phyloP scores from a whole-genome alignment of 2,329 filamentous ascomycete species.

The Aphanoascus verrucosus region DNA sequence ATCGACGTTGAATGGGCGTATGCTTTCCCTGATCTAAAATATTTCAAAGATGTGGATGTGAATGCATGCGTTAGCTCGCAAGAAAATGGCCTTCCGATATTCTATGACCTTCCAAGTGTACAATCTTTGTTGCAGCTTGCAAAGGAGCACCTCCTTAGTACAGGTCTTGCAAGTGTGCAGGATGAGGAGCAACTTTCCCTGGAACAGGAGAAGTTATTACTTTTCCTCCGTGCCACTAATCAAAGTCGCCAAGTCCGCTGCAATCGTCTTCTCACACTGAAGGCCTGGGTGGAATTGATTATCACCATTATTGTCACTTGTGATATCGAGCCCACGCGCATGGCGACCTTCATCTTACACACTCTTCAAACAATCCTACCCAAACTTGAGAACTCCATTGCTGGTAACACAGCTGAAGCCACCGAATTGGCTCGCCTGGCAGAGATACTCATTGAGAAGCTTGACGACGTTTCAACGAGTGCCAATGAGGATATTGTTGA shows the following conservation, averaged over 20 bases:
- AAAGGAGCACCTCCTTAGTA: constrained; percentile 27
- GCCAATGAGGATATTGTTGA: constrained; percentile 57
- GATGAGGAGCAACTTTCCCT: constrained; percentile 33
- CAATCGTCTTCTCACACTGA: constrained; percentile 56
- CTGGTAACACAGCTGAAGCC: constrained; percentile 58
- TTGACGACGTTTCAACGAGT: constrained; percentile 29
- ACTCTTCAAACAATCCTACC: constrained; percentile 79
- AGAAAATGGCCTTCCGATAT: constrained; percentile 37
- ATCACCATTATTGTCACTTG: constrained; percentile 74
- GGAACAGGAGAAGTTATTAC: constrained; percentile 31
- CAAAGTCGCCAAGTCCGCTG: constrained; percentile 29
- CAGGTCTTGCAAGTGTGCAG: constrained; percentile 37
- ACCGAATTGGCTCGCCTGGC: constrained; percentile 66
- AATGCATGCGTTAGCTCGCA: constrained; percentile 53
- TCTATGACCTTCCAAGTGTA: constrained; percentile 61
- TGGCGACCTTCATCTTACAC: constrained; percentile 71
- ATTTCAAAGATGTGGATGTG: constrained; percentile 58
- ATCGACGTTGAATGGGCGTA: constrained; percentile 42
- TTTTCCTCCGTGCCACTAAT: constrained; percentile 34
- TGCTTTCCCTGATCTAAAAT: constrained; percentile 45
- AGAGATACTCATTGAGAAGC: constrained; percentile 48
- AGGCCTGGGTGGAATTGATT: constrained; percentile 74
- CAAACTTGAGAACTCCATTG: constrained; percentile 67
- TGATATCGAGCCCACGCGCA: constrained; percentile 61
- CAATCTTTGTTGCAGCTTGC: constrained; percentile 59